Evolutionary conservation across 164 flowering plant species (phyloP), one percentile per base, ranked within the genome.

Genomic region (Euptelea pleiosperma): DNA sequence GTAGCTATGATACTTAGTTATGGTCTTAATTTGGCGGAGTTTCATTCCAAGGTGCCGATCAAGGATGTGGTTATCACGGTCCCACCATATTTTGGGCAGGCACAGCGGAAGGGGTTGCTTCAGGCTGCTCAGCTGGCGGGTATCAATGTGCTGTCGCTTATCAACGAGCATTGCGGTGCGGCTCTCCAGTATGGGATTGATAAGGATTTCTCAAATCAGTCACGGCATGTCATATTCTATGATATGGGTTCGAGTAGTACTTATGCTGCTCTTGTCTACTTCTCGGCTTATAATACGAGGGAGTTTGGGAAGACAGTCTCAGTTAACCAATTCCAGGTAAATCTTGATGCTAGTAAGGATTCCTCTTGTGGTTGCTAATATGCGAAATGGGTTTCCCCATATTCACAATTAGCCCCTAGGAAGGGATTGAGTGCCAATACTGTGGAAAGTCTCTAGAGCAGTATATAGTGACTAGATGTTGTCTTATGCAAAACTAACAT

Each of bases 101-200:
- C 86, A 0, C 97, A 94, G 77, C 66, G 99, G 57, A 85, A 47
- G 68, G 91, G 79, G 14, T 54, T 94, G 77, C 45, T 89, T 19
- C 80, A 72, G 67, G 96, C 96, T 6, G 96, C 99, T 2, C 75
- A 87, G 56, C 63, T 94, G 67, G 96, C 90, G 0, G 93, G 95
- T 29, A 66, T 91, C 43, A 94, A 94, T 76, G 97, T 84, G 50
- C 71, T 94, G 43, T 68, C 93, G 1, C 76, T 94, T 65, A 66
- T 85, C 7, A 89, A 91, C 71, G 99, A 94, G 77, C 91, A 91
- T 54, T 83, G 93, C 0, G 98, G 96, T 1, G 99, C 96, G 0
- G 99, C 99, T 1, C 72, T 94, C 37, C 99, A 94, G 77, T 94
- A 94, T 68, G 97, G 99, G 58, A 94, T 94, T 65, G 98, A 89